Percentiles rank a stretch among this genome's conserved stretches.
Evolutionary conservation across 345 rosid genomes (phyloP).

Genomic region (Brassica carinata): DNA sequence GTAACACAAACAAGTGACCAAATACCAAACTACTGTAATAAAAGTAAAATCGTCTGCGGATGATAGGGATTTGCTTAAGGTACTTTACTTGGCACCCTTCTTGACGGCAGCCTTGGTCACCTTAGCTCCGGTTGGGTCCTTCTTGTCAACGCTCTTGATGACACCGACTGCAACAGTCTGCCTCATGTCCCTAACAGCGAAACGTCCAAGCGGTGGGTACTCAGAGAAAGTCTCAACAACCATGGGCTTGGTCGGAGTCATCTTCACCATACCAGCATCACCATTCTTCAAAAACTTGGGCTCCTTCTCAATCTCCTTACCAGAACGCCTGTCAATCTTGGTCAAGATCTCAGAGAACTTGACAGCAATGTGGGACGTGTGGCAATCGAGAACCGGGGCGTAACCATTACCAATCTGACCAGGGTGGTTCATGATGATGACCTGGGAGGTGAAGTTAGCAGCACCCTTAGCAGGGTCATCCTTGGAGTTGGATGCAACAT

Average conservation of each 20-base stretch:
- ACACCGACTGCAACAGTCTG: neutral
- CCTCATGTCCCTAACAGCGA: neutral
- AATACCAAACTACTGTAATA: neutral
- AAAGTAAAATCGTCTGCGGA: neutral
- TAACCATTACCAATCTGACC: conserved; percentile 90
- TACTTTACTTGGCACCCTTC: neutral
- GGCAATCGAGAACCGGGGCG: conserved; percentile 84
- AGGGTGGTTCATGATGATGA: conserved; percentile 90
- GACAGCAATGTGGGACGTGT: conserved; percentile 82
- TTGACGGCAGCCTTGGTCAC: conserved; percentile 1
- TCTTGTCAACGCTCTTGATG: neutral
- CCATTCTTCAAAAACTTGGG: conserved; percentile 2
- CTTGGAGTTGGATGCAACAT: conserved; percentile 79
- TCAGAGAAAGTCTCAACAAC: neutral
- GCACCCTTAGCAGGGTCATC: conserved; percentile 82
- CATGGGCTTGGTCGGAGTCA: neutral
- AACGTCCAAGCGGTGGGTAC: neutral
- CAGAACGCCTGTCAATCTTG: neutral
- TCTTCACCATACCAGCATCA: neutral
- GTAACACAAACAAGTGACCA: neutral
- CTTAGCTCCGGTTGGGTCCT: neutral
- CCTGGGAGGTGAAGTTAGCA: conserved; percentile 73
- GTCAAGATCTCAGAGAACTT: conserved; percentile 47
- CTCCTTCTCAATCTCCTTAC: neutral
- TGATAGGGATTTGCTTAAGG: neutral